Evolutionary conservation across 2,329 filamentous ascomycete genomes (phyloP).

Genomic region (Ophiostoma triangulosporum): DNA sequence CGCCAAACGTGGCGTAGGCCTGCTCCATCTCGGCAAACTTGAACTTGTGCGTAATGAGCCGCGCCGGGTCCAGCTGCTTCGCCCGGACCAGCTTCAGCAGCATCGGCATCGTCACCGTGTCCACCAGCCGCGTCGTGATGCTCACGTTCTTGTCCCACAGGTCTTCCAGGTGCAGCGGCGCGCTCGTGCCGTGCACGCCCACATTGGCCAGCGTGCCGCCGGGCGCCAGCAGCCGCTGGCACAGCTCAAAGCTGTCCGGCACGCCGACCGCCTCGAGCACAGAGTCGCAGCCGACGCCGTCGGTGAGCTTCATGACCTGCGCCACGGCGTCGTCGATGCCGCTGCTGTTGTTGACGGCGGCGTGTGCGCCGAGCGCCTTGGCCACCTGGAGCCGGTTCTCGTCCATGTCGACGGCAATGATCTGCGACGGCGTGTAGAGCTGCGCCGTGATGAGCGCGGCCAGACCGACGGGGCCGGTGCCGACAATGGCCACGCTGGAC

Average conservation of each 20-base stretch:
- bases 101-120: slow-evolving; percentile 34
- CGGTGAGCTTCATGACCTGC: slow-evolving; percentile 29
- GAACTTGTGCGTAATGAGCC: slow-evolving; percentile 34
- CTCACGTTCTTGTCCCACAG: slow-evolving; percentile 42
- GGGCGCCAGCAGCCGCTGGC: slow-evolving; percentile 37
- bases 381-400: slow-evolving; percentile 32
- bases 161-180: slow-evolving; percentile 36
- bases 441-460: slow-evolving; percentile 38
- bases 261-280: slow-evolving; percentile 46
- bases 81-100: slow-evolving; percentile 31
- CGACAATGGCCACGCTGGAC: slow-evolving; percentile 38
- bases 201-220: slow-evolving; percentile 44
- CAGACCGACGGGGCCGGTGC: slow-evolving; percentile 42
- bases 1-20: slow-evolving; percentile 30
- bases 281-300: slow-evolving; percentile 39
- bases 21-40: slow-evolving; percentile 28
- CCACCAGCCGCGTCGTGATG: slow-evolving; percentile 34
- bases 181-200: slow-evolving; percentile 42
- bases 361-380: slow-evolving; percentile 33
- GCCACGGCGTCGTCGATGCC: slow-evolving; percentile 14
- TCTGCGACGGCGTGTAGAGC: slow-evolving; percentile 36
- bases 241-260: slow-evolving; percentile 37
- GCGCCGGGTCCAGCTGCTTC: slow-evolving; percentile 26
- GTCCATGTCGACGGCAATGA: slow-evolving; percentile 40
- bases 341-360: slow-evolving; percentile 28